Evolutionary conservation across 495 filamentous ascomycete species (phyloP), one percentile per base, ranked within the genome.

Genomic region (Aspergillus hancockii): DNA sequence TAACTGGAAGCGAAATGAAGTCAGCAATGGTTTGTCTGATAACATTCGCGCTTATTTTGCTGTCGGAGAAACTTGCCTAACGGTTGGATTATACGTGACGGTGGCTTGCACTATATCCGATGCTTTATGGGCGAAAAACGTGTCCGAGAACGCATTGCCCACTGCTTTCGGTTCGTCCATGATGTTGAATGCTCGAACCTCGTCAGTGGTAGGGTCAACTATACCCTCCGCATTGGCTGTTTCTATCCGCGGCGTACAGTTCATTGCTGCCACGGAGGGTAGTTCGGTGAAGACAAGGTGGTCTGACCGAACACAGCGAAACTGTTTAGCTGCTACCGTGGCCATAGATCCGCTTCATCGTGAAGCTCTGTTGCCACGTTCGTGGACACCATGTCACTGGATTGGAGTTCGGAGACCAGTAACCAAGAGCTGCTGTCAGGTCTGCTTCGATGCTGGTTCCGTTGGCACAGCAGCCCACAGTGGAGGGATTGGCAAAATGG

Each of bases 211-310:
- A 1, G 66, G 65, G 38, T 73, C 60, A 1, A 76, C 66, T 0
- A 55, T 72, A 40, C 76, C 59, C 8, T 52, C 59, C 10, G 75
- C 66, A 16, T 67, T 61, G 3, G 73, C 64, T 0, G 65, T 49
- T 53, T 76, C 75, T 30, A 74, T 58, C 3, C 74, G 41, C 8
- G 75, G 73, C 53, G 45, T 55, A 43, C 75, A 77, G 23, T 71
- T 74, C 8, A 77, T 9, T 4, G 70, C 52, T 4, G 69, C 54
- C 7, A 72, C 49, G 7, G 61, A 66, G 1, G 68, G 68, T 5
- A 40, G 31, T 0, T 52, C 32, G 7, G 50, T 28, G 57, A 72
- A 77, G 1, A 77, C 45, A 50, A 67, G 58, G 21, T 61, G 64
- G 6, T 47, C 21, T 19, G 49, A 43, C n/a, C 16, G 32, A 32